phyloP scores from a whole-genome alignment of 176 grass and related monocot genomes.

The Avena insularis region DNA sequence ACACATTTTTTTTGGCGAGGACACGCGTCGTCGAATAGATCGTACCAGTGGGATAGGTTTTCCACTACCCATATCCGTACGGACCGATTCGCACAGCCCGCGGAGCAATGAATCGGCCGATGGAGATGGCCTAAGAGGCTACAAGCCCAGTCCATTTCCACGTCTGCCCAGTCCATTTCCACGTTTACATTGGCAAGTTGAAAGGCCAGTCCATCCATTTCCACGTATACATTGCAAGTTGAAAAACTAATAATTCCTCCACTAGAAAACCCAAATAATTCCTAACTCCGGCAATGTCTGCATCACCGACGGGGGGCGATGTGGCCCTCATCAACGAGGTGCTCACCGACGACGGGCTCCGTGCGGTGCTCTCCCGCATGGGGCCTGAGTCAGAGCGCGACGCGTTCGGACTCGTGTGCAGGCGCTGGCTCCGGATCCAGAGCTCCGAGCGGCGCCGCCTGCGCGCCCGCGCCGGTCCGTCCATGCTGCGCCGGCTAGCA shows the following conservation, averaged over 20 bases:
- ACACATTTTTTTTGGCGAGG: too few species aligned
- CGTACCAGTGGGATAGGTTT: too few species aligned
- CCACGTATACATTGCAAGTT: neutral
- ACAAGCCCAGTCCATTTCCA: neutral
- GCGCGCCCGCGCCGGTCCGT: constrained; percentile 70
- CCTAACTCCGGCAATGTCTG: constrained; percentile 42
- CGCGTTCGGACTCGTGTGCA: constrained; percentile 80
- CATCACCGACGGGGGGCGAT: constrained; percentile 5
- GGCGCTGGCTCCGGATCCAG: constrained; percentile 85
- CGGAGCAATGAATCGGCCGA: too few species aligned
- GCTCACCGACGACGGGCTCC: constrained; percentile 85
- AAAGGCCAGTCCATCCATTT: neutral
- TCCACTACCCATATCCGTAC: too few species aligned
- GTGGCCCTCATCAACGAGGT: constrained; percentile 62
- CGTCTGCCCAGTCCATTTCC: neutral
- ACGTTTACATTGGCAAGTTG: neutral
- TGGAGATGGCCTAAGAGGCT: too few species aligned
- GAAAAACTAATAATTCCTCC: neutral
- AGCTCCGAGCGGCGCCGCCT: constrained; percentile 68
- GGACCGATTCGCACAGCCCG: too few species aligned
- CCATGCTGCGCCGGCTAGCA: constrained; percentile 74
- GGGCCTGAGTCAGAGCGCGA: constrained; percentile 69
- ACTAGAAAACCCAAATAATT: neutral
- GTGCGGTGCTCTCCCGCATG: constrained; percentile 53
- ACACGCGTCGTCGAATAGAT: too few species aligned